Conservation (phyloP, 1,284 basidiomycete genomes). For the Amylostereum chailletii region DNA sequence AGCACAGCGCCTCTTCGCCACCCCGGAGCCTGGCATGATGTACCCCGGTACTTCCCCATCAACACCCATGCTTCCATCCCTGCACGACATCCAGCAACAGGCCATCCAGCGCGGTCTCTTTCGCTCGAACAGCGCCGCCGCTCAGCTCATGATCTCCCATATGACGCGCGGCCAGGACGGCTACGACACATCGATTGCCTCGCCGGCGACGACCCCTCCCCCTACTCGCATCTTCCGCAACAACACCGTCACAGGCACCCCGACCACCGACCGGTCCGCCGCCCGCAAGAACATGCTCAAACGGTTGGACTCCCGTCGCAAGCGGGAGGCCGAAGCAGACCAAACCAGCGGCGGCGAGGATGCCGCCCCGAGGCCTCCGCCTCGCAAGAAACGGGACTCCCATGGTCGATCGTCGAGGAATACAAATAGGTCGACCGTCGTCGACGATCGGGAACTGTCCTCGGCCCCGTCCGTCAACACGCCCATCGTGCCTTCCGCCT, state of each 20-base stretch:
- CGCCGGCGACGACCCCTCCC: slow-evolving; percentile 37
- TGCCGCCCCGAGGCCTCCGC: slow-evolving; percentile 29
- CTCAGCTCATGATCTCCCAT: slow-evolving; percentile 65
- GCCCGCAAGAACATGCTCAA: slow-evolving; percentile 59
- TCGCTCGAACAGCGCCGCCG: slow-evolving; percentile 69
- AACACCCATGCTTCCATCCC: slow-evolving; percentile 55
- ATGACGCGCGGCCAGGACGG: slow-evolving; percentile 56
- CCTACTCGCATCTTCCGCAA: slow-evolving; percentile 48
- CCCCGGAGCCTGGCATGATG: slow-evolving; percentile 45
- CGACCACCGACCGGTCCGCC: slow-evolving; percentile 44
- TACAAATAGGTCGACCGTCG: slow-evolving; percentile 34
- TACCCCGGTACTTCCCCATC: slow-evolving; percentile 58
- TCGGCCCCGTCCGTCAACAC: slow-evolving; percentile 51
- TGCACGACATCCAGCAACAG: slow-evolving; percentile 58
- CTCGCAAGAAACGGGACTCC: slow-evolving; percentile 51
- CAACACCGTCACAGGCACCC: slow-evolving; percentile 64
- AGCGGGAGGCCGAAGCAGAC: slow-evolving; percentile 55
- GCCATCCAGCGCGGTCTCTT: slow-evolving; percentile 39
- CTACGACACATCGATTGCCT: slow-evolving; percentile 30
- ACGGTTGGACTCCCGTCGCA: slow-evolving; percentile 45
- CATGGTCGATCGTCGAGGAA: slow-evolving; percentile 36
- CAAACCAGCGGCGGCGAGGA: slow-evolving; percentile 60
- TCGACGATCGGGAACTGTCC: slow-evolving; percentile 57
- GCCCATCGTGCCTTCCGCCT: slow-evolving; percentile 46
- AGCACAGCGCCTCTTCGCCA: slow-evolving; percentile 44